These are phyloP conservation scores for Leishmania aethiopica DNA, from an alignment of 208 protist species.

Conservation along the genomic window DNA sequence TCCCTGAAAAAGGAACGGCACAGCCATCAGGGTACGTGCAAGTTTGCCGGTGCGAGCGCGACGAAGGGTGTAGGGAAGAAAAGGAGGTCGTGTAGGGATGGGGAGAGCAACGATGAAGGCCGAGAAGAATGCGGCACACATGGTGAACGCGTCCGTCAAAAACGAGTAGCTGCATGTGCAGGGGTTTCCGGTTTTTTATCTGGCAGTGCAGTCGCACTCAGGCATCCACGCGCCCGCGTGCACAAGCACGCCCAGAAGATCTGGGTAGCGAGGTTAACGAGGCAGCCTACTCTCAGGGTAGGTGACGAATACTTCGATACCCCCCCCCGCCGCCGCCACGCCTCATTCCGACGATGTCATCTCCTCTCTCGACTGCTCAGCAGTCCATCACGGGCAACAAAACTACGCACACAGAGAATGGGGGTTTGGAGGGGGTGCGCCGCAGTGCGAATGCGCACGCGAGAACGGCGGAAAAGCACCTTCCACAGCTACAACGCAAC, in stretches of 20 bases:
- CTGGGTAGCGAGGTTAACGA: neutral
- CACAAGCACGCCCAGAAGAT: neutral
- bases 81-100: neutral
- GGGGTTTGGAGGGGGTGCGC: too few species aligned
- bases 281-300: too few species aligned
- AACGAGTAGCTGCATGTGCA: neutral
- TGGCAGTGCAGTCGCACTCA: neutral
- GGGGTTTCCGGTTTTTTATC: neutral
- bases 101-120: neutral
- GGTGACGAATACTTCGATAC: too few species aligned
- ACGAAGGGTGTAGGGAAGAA: neutral
- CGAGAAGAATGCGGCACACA: neutral
- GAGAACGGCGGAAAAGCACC: too few species aligned
- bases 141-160: neutral
- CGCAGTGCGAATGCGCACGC: neutral
- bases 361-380: too few species aligned
- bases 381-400: too few species aligned
- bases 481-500: too few species aligned
- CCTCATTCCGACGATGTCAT: too few species aligned
- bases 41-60: neutral
- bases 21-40: neutral
- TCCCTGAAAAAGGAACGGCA: neutral
- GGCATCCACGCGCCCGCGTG: neutral
- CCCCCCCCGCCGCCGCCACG: too few species aligned
- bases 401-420: too few species aligned